These are phyloP conservation scores for Scleroderma citrinum DNA, from an alignment of 768 basidiomycete genomes.

Conservation along the genomic window DNA sequence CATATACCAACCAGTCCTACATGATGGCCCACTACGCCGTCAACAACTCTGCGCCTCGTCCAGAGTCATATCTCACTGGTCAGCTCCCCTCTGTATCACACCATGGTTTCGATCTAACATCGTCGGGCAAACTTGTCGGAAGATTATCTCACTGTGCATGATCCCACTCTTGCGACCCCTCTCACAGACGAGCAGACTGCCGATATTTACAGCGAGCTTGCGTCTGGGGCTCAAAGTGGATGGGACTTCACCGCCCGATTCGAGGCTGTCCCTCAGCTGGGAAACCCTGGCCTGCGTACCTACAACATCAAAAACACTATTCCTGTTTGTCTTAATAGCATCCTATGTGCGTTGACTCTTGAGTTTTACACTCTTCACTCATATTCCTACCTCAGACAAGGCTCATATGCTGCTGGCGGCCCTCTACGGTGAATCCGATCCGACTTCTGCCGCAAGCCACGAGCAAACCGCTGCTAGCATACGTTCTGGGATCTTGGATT, in stretches of 20 bases:
- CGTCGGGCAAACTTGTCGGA: slow-evolving; percentile 15
- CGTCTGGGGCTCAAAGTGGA: slow-evolving; percentile 82
- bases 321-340: slow-evolving; percentile 77
- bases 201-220: slow-evolving; percentile 80
- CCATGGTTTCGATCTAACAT: slow-evolving; percentile 1
- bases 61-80: slow-evolving; percentile 75
- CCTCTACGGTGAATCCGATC: slow-evolving; percentile 50
- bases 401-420: slow-evolving; percentile 54
- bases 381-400: slow-evolving; percentile 41
- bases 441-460: slow-evolving; percentile 43
- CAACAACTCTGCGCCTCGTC: slow-evolving; percentile 79
- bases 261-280: slow-evolving; percentile 26
- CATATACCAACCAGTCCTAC: slow-evolving; percentile 62
- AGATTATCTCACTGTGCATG: slow-evolving; percentile 80
- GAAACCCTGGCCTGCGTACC: slow-evolving; percentile 54
- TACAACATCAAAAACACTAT: slow-evolving; percentile 67
- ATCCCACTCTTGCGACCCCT: slow-evolving; percentile 45
- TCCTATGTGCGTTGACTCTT: slow-evolving; percentile 56
- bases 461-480: slow-evolving; percentile 49
- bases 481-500: slow-evolving; percentile 71
- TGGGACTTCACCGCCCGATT: slow-evolving; percentile 42
- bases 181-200: slow-evolving; percentile 56
- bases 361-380: not conserved
- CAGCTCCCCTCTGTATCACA: slow-evolving; percentile 8
- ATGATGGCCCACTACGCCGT: slow-evolving; percentile 70